A percentile compares a stretch with the other conserved stretches of the same genome.
phyloP scores from a whole-genome alignment of 495 filamentous ascomycete species.

The Xylaria palmicola region DNA sequence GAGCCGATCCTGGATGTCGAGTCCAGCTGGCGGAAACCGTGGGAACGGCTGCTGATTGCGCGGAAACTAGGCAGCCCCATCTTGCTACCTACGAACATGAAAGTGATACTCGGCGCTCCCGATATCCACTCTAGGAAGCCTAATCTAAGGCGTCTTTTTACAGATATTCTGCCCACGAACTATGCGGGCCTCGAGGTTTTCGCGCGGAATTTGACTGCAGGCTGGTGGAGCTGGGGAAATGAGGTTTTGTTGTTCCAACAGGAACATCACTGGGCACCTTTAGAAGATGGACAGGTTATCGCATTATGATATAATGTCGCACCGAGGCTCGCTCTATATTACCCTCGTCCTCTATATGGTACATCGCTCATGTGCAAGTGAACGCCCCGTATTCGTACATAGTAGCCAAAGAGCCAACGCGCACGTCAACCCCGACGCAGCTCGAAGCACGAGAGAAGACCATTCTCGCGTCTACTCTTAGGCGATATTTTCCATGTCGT shows the following conservation, averaged over 20 bases:
- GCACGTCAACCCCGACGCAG: neutral
- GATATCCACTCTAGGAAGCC: slow-evolving; percentile 94
- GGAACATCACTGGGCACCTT: slow-evolving; percentile 61
- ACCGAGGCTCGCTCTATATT: neutral
- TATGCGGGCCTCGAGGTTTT: slow-evolving; percentile 83
- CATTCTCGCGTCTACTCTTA: neutral
- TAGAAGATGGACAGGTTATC: neutral
- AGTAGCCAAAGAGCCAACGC: neutral
- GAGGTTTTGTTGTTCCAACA: slow-evolving; percentile 81
- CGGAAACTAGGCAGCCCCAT: slow-evolving; percentile 31
- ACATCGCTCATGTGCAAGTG: neutral
- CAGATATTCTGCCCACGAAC: slow-evolving; percentile 39
- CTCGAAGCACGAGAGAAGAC: neutral
- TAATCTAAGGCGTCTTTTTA: slow-evolving; percentile 46
- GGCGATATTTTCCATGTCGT: neutral
- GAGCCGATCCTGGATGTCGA: slow-evolving; percentile 69
- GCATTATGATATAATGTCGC: neutral
- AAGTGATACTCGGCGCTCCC: slow-evolving; percentile 75
- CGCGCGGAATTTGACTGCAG: slow-evolving; percentile 78
- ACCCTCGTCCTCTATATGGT: slow-evolving; percentile 3
- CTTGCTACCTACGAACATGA: slow-evolving; percentile 37
- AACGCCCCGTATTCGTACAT: slow-evolving; percentile 24
- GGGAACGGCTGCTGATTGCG: slow-evolving; percentile 78
- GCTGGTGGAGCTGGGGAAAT: slow-evolving; percentile 89
- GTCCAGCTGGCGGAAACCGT: slow-evolving; percentile 76